Base-by-base conservation (phyloP, 1,284 basidiomycete species). In the Ceratobasidium sp. region DNA sequence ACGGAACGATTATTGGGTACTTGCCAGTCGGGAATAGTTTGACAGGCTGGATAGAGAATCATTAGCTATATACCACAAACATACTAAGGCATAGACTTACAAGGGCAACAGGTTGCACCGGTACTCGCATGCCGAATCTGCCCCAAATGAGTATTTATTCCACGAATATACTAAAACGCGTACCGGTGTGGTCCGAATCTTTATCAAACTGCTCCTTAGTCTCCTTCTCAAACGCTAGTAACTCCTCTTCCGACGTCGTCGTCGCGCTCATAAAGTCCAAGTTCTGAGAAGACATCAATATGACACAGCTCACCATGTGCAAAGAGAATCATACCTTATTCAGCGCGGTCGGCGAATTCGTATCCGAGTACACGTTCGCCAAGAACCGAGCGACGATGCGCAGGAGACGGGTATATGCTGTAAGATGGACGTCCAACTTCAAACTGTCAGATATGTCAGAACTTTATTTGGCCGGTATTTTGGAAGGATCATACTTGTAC, bases 341-440 rank as follows among this genome's bases (percentile, higher is more conserved):
- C 77, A 95, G 83, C 1, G 93, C 93, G 40, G 89, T 90, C 1
- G 91, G 91, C 0, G 91, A 87, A 78, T 87, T 87, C 23, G 91
- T 89, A 82, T 94, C 92, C n/a, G 91, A 93, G 83, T 92, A 94
- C 23, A 95, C 90, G 75, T 91, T 90, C 68, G 93, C 92, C 79
- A 94, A 92, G 86, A 94, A 95, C 49, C 88, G 87, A 15, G 91
- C 89, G 20, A 95, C 89, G 70, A 94, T 91, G 49, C 91, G 89
- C 69, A 95, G 84, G 55, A 95, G 86, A 39, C 89, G 88, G 0
- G 92, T 90, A 82, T 95, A 93, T 18, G 89, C 91, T 80, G 92
- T 94, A 20, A 94, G 86, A 80, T 94, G 93, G 49, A 94, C 86
- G 81, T 95, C 93, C 40, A 69, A 39, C 7, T 40, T 23, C 51